Conservation (phyloP, 352 stramenopile species). For the Globisporangium cystogenes region DNA sequence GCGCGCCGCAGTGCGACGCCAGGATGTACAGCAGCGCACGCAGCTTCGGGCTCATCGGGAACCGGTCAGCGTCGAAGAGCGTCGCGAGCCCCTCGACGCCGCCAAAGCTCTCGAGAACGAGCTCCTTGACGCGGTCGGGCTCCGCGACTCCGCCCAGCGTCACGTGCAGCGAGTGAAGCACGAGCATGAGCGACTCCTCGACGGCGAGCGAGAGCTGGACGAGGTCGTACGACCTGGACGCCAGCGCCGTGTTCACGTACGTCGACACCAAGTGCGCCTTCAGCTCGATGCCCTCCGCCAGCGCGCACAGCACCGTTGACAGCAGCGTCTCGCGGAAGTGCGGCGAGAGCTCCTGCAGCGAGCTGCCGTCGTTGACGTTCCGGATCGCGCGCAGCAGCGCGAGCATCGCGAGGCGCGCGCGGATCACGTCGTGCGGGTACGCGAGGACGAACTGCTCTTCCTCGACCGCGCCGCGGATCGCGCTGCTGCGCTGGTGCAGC, state of each 20-base stretch:
- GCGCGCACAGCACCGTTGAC: slow-evolving; percentile 38
- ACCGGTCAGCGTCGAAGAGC: slow-evolving; percentile 56
- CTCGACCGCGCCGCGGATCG: slow-evolving; percentile 24
- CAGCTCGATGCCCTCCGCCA: slow-evolving; percentile 47
- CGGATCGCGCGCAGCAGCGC: slow-evolving; percentile 39
- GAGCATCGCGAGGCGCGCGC: slow-evolving; percentile 37
- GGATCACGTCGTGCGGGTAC: slow-evolving; percentile 36
- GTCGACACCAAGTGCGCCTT: slow-evolving; percentile 47
- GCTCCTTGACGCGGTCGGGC: slow-evolving; percentile 28
- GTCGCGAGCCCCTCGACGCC: slow-evolving; percentile 46
- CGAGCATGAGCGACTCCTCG: slow-evolving; percentile 36
- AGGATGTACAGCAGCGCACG: slow-evolving; percentile 64
- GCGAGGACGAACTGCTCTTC: slow-evolving; percentile 34
- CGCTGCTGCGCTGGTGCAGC: slow-evolving; percentile 42
- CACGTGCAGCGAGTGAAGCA: slow-evolving; percentile 30
- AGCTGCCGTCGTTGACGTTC: slow-evolving; percentile 24
- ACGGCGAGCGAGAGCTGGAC: slow-evolving; percentile 43
- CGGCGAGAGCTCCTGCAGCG: slow-evolving; percentile 40
- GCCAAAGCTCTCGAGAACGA: slow-evolving; percentile 61
- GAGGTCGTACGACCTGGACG: slow-evolving; percentile 42
- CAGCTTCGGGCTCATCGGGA: slow-evolving; percentile 36
- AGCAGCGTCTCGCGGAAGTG: slow-evolving; percentile 66
- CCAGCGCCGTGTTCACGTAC: slow-evolving; percentile 40
- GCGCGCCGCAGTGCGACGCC: slow-evolving; percentile 35
- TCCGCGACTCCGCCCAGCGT: slow-evolving; percentile 42